Conservation (phyloP, 495 filamentous ascomycete genomes). For the Neurospora sp. region DNA sequence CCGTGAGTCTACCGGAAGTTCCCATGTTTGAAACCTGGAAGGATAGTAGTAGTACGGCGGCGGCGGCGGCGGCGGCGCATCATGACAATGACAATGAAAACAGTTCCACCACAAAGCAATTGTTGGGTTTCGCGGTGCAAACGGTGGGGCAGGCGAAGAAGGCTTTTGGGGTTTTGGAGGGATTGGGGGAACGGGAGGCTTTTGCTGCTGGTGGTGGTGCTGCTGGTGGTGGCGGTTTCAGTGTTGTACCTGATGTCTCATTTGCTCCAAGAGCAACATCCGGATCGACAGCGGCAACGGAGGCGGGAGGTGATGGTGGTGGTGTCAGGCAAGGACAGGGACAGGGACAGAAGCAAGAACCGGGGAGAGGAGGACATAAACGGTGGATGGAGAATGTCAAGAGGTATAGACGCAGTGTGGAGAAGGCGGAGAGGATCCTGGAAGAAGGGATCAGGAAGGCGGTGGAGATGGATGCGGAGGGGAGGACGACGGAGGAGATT, state of each 20-base stretch:
- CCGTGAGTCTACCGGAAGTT: constrained; percentile 60
- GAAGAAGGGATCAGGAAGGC: not conserved
- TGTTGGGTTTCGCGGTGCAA: constrained; percentile 52
- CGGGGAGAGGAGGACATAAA: not conserved
- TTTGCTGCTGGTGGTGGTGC: constrained; percentile 14
- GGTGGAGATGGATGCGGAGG: constrained; percentile 44
- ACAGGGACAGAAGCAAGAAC: not conserved
- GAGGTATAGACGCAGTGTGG: not conserved
- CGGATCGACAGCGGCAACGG: not conserved
- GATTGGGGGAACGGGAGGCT: constrained; percentile 34
- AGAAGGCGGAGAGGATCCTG: not conserved
- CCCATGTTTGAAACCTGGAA: constrained; percentile 54
- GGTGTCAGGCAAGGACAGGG: not conserved
- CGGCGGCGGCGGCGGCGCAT: too few relatives aligned
- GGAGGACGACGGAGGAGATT: constrained; percentile 37
- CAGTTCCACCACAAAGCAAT: too few relatives aligned
- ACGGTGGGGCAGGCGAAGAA: constrained; percentile 52
- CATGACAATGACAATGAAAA: too few relatives aligned
- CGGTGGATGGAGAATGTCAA: not conserved
- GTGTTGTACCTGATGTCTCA: too few relatives aligned
- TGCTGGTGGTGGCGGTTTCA: too few relatives aligned
- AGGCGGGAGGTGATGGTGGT: not conserved
- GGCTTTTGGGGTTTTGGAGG: constrained; percentile 52
- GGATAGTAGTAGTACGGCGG: too few relatives aligned
- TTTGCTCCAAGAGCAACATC: too few relatives aligned